phyloP scores from a whole-genome alignment of 208 protist species.

The Zelonia costaricensis region DNA sequence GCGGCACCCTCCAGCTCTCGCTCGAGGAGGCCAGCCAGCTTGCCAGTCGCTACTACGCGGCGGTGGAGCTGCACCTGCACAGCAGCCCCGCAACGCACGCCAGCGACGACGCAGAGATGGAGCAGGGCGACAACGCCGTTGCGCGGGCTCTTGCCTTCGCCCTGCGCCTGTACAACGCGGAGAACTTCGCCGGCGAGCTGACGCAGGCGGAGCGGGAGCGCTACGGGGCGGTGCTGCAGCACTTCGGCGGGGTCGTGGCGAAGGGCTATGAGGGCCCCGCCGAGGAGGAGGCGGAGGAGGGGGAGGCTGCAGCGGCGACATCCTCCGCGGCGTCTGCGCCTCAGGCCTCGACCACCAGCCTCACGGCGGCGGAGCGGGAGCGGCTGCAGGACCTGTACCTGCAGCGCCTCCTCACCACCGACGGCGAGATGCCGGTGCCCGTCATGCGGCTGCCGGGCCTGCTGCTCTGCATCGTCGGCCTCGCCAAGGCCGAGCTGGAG shows the following conservation, averaged over 20 bases:
- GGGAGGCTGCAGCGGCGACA: constrained; percentile 4
- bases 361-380: not conserved
- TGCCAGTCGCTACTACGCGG: constrained; percentile 37
- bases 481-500: constrained; percentile 38
- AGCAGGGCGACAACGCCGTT: constrained; percentile 37
- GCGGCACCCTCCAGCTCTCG: constrained; percentile 43
- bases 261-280: constrained; percentile 8
- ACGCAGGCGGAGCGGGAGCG: constrained; percentile 49
- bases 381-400: constrained; percentile 54
- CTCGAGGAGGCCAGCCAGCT: constrained; percentile 40
- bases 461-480: constrained; percentile 57
- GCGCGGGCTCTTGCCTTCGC: constrained; percentile 68
- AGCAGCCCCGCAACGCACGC: not conserved
- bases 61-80: constrained; percentile 50
- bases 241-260: constrained; percentile 33
- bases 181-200: constrained; percentile 88
- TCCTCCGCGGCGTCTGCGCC: constrained; percentile 13
- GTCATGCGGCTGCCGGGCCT: constrained; percentile 65
- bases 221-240: constrained; percentile 37
- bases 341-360: constrained; percentile 1
- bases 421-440: constrained; percentile 83
- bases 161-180: constrained; percentile 84
- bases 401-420: constrained; percentile 78
- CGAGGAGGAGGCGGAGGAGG: constrained; percentile 11
- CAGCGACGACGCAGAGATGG: not conserved